These are phyloP conservation scores for Areca catechu DNA, from an alignment of 176 grass and related monocot genomes.

Conservation along the genomic window DNA sequence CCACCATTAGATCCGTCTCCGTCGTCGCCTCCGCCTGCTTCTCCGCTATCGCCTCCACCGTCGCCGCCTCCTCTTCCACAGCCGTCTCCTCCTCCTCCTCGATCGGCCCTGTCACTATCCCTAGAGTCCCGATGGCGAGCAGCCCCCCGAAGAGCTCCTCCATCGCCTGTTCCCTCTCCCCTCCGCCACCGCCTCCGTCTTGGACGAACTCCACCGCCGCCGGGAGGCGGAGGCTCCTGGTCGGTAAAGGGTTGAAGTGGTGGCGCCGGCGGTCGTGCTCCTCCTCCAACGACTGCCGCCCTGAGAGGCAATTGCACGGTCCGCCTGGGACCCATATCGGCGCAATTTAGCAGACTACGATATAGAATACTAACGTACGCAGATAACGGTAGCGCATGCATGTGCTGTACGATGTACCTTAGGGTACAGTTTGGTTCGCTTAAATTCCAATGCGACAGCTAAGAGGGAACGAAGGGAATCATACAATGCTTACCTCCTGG, in stretches of 20 bases:
- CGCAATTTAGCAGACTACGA: background rate
- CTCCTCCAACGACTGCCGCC: slow-evolving; percentile 35
- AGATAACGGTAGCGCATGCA: background rate
- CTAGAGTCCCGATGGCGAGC: slow-evolving; percentile 32
- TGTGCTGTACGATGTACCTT: background rate
- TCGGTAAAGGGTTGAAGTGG: background rate
- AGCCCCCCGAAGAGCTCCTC: slow-evolving; percentile 22
- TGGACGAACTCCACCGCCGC: slow-evolving; percentile 6
- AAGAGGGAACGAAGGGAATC: background rate
- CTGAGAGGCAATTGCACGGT: slow-evolving; percentile 40
- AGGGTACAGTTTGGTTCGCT: background rate
- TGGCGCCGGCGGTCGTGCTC: slow-evolving; percentile 22
- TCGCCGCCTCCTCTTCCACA: background rate
- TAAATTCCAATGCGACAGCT: background rate
- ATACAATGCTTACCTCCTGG: slow-evolving; percentile 29
- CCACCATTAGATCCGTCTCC: slow-evolving; percentile 74
- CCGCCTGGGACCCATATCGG: slow-evolving; percentile 33
- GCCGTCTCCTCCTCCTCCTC: slow-evolving; percentile 2
- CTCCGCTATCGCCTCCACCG: slow-evolving; percentile 61
- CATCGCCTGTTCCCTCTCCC: background rate
- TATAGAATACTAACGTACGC: background rate
- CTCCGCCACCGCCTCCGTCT: background rate
- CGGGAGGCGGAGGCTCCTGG: slow-evolving; percentile 15
- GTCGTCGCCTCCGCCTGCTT: slow-evolving; percentile 63
- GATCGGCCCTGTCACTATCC: background rate